Evolutionary conservation across 2,329 filamentous ascomycete species (phyloP).

Genomic region (Phialophora verrucosa): DNA sequence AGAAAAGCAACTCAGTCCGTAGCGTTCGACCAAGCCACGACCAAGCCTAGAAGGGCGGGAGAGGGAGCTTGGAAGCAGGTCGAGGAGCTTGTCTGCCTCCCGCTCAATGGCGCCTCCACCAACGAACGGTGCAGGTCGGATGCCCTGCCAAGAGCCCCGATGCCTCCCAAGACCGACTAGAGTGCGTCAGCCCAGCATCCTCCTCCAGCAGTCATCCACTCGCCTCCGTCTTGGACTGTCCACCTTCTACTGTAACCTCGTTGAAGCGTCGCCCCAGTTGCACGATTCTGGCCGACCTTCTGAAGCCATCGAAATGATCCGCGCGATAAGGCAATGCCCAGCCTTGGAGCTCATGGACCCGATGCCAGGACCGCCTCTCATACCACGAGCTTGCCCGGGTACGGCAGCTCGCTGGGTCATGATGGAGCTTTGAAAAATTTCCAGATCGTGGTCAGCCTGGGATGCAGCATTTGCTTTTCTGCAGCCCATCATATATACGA

Average conservation of each 20-base stretch:
- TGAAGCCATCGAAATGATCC: neutral
- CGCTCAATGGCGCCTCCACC: conserved; percentile 1
- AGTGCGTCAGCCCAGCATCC: conserved; percentile 17
- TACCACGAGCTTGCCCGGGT: conserved; percentile 5
- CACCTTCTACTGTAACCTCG: conserved; percentile 12
- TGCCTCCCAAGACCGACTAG: conserved; percentile 5
- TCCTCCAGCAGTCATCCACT: conserved; percentile 8
- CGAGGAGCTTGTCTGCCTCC: conserved; percentile 1
- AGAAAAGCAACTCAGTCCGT: neutral
- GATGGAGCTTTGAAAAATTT: neutral
- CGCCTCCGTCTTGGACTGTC: neutral
- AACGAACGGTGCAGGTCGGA: neutral
- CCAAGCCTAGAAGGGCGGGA: conserved; percentile 4
- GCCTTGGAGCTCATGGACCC: neutral
- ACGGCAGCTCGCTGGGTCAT: neutral
- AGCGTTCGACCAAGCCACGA: conserved; percentile 2
- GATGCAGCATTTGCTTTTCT: neutral
- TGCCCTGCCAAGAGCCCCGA: conserved; percentile 1
- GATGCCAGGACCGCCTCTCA: neutral
- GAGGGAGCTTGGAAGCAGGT: neutral
- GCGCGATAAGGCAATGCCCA: conserved; percentile 7
- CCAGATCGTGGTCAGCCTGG: neutral
- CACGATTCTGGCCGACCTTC: neutral
- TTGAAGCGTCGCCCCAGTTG: neutral
- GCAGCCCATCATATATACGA: conserved; percentile 3